Evolutionary conservation across 208 protist species (phyloP).

Genomic region (Crithidia bombi): DNA sequence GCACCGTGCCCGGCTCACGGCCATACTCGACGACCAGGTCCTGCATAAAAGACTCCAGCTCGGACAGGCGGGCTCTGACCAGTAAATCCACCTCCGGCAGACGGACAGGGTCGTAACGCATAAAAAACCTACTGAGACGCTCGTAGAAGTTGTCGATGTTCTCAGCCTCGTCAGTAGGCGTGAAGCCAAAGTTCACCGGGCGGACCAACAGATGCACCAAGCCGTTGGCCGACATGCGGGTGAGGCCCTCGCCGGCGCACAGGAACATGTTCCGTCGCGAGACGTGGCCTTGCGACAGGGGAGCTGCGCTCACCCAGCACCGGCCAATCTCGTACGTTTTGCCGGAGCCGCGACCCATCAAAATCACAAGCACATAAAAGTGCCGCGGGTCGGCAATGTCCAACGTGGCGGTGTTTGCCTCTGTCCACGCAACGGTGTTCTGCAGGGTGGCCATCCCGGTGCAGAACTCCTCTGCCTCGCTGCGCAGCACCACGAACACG

Average conservation of each 20-base stretch:
- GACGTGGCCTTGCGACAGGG: slow-evolving; percentile 48
- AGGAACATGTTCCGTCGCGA: slow-evolving; percentile 78
- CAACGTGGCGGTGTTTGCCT: slow-evolving; percentile 37
- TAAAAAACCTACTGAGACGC: slow-evolving; percentile 75
- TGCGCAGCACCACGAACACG: slow-evolving; percentile 70
- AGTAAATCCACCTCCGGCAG: slow-evolving; percentile 67
- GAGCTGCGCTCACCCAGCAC: slow-evolving; percentile 46
- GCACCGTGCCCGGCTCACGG: slow-evolving; percentile 71
- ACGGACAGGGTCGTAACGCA: slow-evolving; percentile 69
- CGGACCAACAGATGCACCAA: slow-evolving; percentile 65
- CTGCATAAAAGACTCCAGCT: slow-evolving; percentile 70
- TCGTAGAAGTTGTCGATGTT: slow-evolving; percentile 71
- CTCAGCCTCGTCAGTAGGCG: slow-evolving; percentile 37
- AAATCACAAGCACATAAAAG: slow-evolving; percentile 63
- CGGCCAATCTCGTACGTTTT: slow-evolving; percentile 72
- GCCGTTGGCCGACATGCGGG: slow-evolving; percentile 43
- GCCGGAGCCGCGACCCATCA: slow-evolving; percentile 46
- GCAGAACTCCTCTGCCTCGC: slow-evolving; percentile 55
- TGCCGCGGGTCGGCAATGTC: slow-evolving; percentile 61
- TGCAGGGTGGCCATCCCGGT: slow-evolving; percentile 40
- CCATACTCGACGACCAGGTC: slow-evolving; percentile 77
- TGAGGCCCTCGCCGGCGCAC: slow-evolving; percentile 40
- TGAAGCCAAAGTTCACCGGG: slow-evolving; percentile 62
- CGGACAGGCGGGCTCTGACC: slow-evolving; percentile 43
- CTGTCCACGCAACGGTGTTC: slow-evolving; percentile 58